Conservation (phyloP, 139 green algal species). For the Astrephomene gubernaculifera region DNA sequence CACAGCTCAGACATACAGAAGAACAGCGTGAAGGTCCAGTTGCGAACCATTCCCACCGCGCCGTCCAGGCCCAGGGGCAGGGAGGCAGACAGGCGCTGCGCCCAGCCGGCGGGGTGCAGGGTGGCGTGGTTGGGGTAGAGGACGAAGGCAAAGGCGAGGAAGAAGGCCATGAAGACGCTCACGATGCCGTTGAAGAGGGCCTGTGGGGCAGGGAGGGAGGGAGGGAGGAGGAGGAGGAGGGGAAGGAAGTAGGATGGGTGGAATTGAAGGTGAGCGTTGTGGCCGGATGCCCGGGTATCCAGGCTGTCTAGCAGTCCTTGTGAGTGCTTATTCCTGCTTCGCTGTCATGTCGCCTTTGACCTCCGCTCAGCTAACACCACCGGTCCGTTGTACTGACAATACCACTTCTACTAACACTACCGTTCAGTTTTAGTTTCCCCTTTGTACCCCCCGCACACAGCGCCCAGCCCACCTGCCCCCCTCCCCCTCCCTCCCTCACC, state of each 20-base stretch:
- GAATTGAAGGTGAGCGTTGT: no score
- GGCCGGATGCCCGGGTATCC: no score
- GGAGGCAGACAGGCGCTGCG: slow-evolving; percentile 43
- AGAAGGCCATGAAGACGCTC: slow-evolving; percentile 84
- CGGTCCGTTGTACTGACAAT: no score
- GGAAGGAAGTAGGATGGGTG: no score
- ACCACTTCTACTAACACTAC: no score
- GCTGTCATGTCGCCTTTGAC: no score
- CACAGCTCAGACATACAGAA: slow-evolving; percentile 91
- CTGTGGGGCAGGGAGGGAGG: background rate
- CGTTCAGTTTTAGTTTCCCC: no score
- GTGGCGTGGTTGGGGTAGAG: slow-evolving; percentile 86
- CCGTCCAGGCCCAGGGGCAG: slow-evolving; percentile 66
- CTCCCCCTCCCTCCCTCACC: background rate
- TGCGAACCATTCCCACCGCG: slow-evolving; percentile 86
- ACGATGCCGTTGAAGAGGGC: slow-evolving; percentile 93
- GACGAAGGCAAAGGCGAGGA: slow-evolving; percentile 81
- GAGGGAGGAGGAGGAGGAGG: background rate
- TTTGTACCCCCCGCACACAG: no score
- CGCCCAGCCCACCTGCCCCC: background rate
- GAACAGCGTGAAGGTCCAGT: slow-evolving; percentile 97
- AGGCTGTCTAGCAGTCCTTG: no score
- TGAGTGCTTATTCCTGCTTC: no score
- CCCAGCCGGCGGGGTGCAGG: slow-evolving; percentile 78
- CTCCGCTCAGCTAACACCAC: no score